These are phyloP conservation scores for Dendrobium catenatum DNA, from an alignment of 106 monocot genomes.

Conservation along the genomic window DNA sequence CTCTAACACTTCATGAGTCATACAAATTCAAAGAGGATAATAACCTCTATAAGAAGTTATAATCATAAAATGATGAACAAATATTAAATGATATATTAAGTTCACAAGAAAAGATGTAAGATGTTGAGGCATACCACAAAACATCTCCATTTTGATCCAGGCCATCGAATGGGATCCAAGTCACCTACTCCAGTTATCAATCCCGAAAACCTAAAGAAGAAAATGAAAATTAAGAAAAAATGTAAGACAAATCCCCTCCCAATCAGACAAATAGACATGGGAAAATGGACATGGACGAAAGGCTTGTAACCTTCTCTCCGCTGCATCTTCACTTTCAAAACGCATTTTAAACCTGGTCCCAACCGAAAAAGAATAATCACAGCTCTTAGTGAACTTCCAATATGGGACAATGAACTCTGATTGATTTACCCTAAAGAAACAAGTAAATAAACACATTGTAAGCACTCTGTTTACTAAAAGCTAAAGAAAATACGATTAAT, in stretches of 20 bases:
- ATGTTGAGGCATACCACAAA: constrained; percentile 35
- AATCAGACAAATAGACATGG: background rate
- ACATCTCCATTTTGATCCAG: constrained; percentile 85
- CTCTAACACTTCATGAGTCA: too few species aligned
- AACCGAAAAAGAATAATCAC: constrained; percentile 50
- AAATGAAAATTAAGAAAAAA: background rate
- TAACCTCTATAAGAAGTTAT: too few species aligned
- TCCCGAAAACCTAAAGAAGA: constrained; percentile 46
- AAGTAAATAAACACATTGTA: background rate
- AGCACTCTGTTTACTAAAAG: background rate
- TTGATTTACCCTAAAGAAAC: constrained; percentile 29
- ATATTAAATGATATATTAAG: too few species aligned
- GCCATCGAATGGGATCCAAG: constrained; percentile 69
- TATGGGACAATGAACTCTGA: constrained; percentile 61
- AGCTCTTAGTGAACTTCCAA: constrained; percentile 48
- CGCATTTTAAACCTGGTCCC: constrained; percentile 62
- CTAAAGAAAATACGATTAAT: too few species aligned
- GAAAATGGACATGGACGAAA: too few species aligned
- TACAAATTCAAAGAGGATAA: too few species aligned
- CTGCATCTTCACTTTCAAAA: constrained; percentile 77
- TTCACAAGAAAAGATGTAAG: background rate
- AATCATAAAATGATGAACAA: too few species aligned
- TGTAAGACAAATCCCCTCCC: background rate
- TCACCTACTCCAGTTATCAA: constrained; percentile 59
- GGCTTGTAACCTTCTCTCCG: constrained; percentile 56